Percentiles rank a stretch among this genome's conserved stretches.
These are phyloP conservation scores for Penicillium paneum DNA, from an alignment of 2,329 filamentous ascomycete species.

Conservation along the genomic window DNA sequence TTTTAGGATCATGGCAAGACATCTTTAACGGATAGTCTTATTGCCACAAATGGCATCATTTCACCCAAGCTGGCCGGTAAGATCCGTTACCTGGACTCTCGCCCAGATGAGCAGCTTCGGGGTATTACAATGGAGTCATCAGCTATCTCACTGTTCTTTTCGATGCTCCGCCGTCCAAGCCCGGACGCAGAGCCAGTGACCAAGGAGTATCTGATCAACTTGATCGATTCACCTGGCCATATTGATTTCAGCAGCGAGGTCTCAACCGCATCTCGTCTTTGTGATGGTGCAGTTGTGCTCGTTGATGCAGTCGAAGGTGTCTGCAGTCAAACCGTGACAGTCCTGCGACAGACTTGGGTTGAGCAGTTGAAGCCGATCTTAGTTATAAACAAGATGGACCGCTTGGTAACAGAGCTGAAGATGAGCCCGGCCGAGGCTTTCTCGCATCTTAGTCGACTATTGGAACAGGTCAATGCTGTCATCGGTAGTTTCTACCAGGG, in stretches of 20 bases:
- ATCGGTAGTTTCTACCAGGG: constrained; percentile 97
- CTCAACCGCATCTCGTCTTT: constrained; percentile 88
- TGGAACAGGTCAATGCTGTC: constrained; percentile 96
- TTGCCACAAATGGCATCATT: constrained; percentile 99
- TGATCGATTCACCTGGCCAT: constrained; percentile 96
- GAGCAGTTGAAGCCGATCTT: constrained; percentile 93
- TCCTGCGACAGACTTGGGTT: constrained; percentile 89
- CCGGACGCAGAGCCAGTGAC: constrained; percentile 67
- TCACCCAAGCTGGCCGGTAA: constrained; percentile 96
- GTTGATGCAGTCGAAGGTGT: constrained; percentile 97
- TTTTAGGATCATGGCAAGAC: constrained; percentile 91
- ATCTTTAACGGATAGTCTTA: constrained; percentile 89
- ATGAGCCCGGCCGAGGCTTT: constrained; percentile 91
- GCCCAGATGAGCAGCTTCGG: constrained; percentile 90
- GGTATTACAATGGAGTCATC: constrained; percentile 99
- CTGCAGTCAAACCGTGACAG: constrained; percentile 97
- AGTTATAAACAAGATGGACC: constrained; percentile 98
- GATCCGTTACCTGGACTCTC: constrained; percentile 93
- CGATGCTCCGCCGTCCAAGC: constrained; percentile 72
- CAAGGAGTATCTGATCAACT: constrained; percentile 91
- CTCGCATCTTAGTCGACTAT: constrained; percentile 77
- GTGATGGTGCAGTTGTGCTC: constrained; percentile 88
- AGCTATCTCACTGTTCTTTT: constrained; percentile 94
- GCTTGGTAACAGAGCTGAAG: constrained; percentile 87
- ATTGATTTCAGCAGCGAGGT: constrained; percentile 99